These are phyloP conservation scores for Crassisporium funariophilum DNA, from an alignment of 768 basidiomycete genomes.

Conservation along the genomic window DNA sequence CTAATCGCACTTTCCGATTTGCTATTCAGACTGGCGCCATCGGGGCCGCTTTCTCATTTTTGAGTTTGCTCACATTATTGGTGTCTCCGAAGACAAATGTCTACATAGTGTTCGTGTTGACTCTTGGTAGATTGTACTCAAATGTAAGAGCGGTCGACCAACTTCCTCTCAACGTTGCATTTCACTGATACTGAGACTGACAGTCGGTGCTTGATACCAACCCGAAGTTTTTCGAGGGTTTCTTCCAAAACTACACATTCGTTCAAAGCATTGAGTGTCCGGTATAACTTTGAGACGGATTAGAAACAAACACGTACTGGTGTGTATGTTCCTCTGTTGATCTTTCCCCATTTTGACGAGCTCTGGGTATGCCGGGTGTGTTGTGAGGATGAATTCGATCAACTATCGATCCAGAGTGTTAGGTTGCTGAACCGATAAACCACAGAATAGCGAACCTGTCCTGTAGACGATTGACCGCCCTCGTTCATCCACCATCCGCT, in stretches of 20 bases:
- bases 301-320: slow-evolving; percentile 40
- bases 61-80: slow-evolving; percentile 32
- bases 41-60: slow-evolving; percentile 36
- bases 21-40: slow-evolving; percentile 38
- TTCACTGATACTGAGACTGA: no score
- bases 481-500: slow-evolving; percentile 99
- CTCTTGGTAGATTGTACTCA: slow-evolving; percentile 44
- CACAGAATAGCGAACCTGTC: no score
- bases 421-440: no score
- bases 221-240: slow-evolving; percentile 64
- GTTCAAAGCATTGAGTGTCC: no score
- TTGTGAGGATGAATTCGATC: slow-evolving; percentile 93
- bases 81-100: slow-evolving; percentile 28
- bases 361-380: slow-evolving; percentile 81
- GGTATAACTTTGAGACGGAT: no score
- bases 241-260: slow-evolving; percentile 72
- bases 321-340: slow-evolving; percentile 59
- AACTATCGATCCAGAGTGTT: slow-evolving; percentile 60
- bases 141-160: slow-evolving; percentile 32
- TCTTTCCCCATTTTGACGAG: slow-evolving; percentile 66
- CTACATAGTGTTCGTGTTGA: slow-evolving; percentile 40
- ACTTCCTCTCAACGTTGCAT: no score
- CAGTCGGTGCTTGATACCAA: slow-evolving; percentile 21
- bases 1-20: neutral
- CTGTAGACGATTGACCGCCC: slow-evolving; percentile 97